phyloP scores from a whole-genome alignment of 257 asterid genomes.

The Fraxinus americana region DNA sequence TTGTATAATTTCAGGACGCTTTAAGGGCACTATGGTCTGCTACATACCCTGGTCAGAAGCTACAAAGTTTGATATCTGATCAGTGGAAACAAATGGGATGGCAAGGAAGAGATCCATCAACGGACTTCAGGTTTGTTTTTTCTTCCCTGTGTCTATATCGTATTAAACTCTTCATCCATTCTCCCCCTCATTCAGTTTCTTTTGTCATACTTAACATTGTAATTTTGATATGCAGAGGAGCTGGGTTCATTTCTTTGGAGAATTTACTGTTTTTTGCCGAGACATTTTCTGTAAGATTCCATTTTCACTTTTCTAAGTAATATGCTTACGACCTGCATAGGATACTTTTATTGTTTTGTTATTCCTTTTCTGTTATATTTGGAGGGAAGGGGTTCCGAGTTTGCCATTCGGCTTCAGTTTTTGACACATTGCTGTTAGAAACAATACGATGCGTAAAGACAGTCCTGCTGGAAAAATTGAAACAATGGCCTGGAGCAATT shows the following conservation, averaged over 20 bases:
- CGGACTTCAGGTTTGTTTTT: conserved; percentile 70
- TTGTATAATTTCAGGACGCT: conserved; percentile 47
- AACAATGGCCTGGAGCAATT: neutral
- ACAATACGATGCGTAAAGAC: neutral
- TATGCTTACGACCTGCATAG: neutral
- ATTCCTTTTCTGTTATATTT: neutral
- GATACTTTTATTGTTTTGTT: neutral
- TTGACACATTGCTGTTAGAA: conserved; percentile 5
- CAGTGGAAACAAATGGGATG: conserved; percentile 98
- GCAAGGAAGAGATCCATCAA: conserved; percentile 97
- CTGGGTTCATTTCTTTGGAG: conserved; percentile 86
- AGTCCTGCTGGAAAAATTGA: neutral
- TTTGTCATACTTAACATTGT: neutral
- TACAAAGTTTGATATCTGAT: conserved; percentile 72
- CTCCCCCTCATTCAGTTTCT: conserved; percentile 8
- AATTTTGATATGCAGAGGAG: conserved; percentile 59
- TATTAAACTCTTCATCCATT: neutral
- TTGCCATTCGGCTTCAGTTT: neutral
- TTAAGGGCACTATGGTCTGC: conserved; percentile 83
- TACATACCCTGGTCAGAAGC: conserved; percentile 71
- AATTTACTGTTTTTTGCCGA: conserved; percentile 79
- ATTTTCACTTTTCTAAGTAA: neutral
- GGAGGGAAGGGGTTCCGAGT: neutral
- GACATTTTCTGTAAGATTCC: conserved; percentile 63
- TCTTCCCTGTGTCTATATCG: neutral